Evolutionary conservation across 495 filamentous ascomycete species (phyloP).

Genomic region (Daldinia loculata): DNA sequence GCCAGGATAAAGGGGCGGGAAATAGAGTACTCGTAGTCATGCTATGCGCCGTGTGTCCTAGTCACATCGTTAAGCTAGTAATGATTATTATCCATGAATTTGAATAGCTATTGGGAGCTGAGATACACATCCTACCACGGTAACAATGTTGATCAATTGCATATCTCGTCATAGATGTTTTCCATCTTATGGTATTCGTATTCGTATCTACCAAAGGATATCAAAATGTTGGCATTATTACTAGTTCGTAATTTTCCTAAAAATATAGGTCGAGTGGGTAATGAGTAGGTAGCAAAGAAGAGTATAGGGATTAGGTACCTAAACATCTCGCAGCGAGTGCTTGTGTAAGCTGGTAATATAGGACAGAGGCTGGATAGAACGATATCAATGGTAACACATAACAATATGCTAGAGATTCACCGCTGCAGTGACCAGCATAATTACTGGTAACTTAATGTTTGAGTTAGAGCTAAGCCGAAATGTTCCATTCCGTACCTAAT

Average conservation of each 20-base stretch:
- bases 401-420: too few species aligned
- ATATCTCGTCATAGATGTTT: neutral
- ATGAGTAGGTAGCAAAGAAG: neutral
- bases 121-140: neutral
- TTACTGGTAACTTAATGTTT: too few species aligned
- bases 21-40: neutral
- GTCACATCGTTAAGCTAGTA: neutral
- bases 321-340: too few species aligned
- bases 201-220: neutral
- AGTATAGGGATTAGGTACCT: too few species aligned
- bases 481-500: too few species aligned
- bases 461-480: too few species aligned
- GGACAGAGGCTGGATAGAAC: too few species aligned
- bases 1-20: neutral
- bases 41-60: neutral
- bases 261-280: neutral
- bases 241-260: too few species aligned
- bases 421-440: too few species aligned
- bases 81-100: neutral
- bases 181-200: neutral
- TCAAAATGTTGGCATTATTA: neutral
- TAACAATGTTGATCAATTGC: neutral
- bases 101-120: neutral
- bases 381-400: too few species aligned
- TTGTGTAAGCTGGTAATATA: too few species aligned